Evolutionary conservation across 208 protist genomes (phyloP).

Genomic region (Trypanosomatidae sp.): DNA sequence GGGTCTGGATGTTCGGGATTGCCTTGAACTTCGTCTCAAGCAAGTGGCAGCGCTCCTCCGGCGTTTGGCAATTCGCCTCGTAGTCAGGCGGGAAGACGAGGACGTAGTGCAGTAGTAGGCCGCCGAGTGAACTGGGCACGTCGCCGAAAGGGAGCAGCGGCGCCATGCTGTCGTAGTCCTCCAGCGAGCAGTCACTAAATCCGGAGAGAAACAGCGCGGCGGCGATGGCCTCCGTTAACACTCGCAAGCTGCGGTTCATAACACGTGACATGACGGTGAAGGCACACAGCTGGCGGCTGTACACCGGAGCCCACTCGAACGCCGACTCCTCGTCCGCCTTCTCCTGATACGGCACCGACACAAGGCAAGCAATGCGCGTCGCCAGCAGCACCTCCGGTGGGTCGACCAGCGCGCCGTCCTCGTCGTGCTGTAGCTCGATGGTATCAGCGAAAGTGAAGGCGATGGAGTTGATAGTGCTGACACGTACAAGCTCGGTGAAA

Average conservation of each 20-base stretch:
- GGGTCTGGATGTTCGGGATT: slow-evolving; percentile 56
- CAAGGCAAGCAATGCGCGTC: slow-evolving; percentile 74
- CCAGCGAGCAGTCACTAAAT: slow-evolving; percentile 57
- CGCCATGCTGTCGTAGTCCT: slow-evolving; percentile 53
- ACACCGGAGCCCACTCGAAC: slow-evolving; percentile 83
- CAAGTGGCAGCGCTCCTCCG: slow-evolving; percentile 56
- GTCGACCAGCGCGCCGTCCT: slow-evolving; percentile 22
- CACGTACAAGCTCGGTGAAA: slow-evolving; percentile 73
- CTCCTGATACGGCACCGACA: slow-evolving; percentile 65
- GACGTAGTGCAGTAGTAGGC: slow-evolving; percentile 85
- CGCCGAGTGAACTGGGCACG: slow-evolving; percentile 71
- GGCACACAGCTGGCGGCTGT: slow-evolving; percentile 83
- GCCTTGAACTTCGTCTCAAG: slow-evolving; percentile 67
- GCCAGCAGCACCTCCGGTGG: slow-evolving; percentile 58
- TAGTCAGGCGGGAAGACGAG: slow-evolving; percentile 85
- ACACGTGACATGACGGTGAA: slow-evolving; percentile 81
- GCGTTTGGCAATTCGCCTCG: slow-evolving; percentile 60
- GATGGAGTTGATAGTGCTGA: slow-evolving; percentile 51
- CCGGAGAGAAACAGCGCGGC: slow-evolving; percentile 65
- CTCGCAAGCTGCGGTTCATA: slow-evolving; percentile 75
- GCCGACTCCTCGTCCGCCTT: slow-evolving; percentile 21
- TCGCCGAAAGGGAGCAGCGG: slow-evolving; percentile 71
- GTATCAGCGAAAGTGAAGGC: slow-evolving; percentile 47
- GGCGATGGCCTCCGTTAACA: slow-evolving; percentile 83
- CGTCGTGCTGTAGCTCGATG: slow-evolving; percentile 7